Evolutionary conservation across 2,329 filamentous ascomycete species (phyloP), one percentile per base, ranked within the genome.

Genomic region (Pleomassaria siparia): DNA sequence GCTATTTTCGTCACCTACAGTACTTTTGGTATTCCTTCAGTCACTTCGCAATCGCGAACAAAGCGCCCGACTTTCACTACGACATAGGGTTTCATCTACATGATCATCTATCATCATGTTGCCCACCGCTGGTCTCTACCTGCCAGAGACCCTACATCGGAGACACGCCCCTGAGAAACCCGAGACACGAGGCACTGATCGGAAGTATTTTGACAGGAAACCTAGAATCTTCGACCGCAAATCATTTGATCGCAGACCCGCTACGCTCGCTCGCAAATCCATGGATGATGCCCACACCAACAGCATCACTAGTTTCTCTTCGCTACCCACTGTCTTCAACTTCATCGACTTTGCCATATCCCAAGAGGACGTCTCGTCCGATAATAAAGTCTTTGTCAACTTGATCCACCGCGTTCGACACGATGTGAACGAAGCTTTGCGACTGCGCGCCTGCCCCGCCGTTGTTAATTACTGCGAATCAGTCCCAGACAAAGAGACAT

Each of bases 361-460:
- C 9, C 56, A 58, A 2, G 49, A 46, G 12, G 63, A 60, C 35
- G 54, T 59, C 11, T 62, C 65, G 6, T 35, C 48, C 8, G 65
- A 67, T 15, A 60, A 49, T 13, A 45, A 55, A 28, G 35, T 55
- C 6, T 62, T 69, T 43, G 51, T 62, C 29, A 49, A 47, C 16
- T 47, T 65, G 3, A 60, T 68, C 32, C 55, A 62, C 28, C 58
- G 58, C 37, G 59, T 67, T 15, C 59, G 55, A 24, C 52, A 58
- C 25, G 64, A 68, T 24, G 43, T 64, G 2, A 49, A 51, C 5
- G 62, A 66, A 47, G 64, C 63, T 32, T 54, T 53, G 12, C 60
- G 64, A 22, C 58, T 70, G 0, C 60, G 53, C 21, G n/a, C 47
- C 4, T 56, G 50, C n/a, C 50, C 49, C 12, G 47, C 51, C 2